These are phyloP conservation scores for Mallotus repandus DNA, from an alignment of 441 rosid genomes.

Conservation along the genomic window DNA sequence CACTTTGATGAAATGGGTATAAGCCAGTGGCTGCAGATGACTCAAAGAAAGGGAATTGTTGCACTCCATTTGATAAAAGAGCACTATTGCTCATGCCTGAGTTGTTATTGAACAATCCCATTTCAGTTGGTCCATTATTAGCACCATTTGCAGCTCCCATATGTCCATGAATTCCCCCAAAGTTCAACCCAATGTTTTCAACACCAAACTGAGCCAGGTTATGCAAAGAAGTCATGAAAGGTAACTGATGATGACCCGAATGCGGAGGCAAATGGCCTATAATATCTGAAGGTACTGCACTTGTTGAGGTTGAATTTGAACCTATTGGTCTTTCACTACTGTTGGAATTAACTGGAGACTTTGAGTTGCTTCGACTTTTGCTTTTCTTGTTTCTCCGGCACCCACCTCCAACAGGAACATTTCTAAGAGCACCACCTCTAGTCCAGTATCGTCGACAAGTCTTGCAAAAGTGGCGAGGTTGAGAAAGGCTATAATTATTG, in stretches of 20 bases:
- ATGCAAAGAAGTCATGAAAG: constrained; percentile 54
- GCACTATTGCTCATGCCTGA: constrained; percentile 27
- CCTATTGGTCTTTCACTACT: constrained; percentile 35
- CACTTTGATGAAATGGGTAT: constrained; percentile 52
- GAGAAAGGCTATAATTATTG: constrained; percentile 94
- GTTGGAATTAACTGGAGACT: constrained; percentile 32
- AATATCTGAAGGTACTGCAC: constrained; percentile 33
- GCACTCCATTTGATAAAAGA: constrained; percentile 35
- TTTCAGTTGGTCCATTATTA: constrained; percentile 34
- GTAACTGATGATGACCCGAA: constrained; percentile 36
- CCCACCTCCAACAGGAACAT: constrained; percentile 92
- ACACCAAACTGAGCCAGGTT: constrained; percentile 44
- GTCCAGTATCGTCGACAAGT: constrained; percentile 98
- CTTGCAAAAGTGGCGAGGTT: constrained; percentile 97
- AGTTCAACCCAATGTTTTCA: constrained; percentile 54
- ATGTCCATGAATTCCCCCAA: constrained; percentile 40
- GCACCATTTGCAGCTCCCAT: constrained; percentile 29
- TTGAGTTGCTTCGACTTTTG: constrained; percentile 46
- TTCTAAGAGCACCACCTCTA: constrained; percentile 83
- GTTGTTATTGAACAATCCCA: constrained; percentile 33
- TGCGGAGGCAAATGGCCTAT: constrained; percentile 40
- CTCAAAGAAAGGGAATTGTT: constrained; percentile 49
- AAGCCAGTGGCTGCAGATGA: constrained; percentile 29
- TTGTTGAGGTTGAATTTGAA: constrained; percentile 38
- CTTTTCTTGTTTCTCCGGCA: constrained; percentile 81